phyloP scores from a whole-genome alignment of 2,329 filamentous ascomycete genomes.

The Microdochium paspali region DNA sequence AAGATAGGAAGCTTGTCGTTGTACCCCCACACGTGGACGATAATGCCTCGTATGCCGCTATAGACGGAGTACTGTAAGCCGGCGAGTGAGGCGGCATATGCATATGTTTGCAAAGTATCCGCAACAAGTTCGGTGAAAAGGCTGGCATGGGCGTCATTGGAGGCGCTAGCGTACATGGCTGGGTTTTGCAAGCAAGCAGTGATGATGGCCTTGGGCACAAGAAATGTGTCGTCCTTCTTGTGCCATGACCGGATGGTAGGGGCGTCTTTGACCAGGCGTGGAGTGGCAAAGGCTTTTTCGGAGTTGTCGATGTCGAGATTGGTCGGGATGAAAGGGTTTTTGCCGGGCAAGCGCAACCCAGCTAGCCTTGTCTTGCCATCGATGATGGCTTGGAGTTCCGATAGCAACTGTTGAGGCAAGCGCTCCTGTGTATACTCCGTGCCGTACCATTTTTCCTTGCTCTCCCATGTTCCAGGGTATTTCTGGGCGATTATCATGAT shows the following conservation, averaged over 20 bases:
- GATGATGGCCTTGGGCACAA: conserved; percentile 91
- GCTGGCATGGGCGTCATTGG: conserved; percentile 66
- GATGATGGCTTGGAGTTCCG: conserved; percentile 57
- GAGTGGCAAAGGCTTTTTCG: conserved; percentile 64
- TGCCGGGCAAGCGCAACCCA: conserved; percentile 77
- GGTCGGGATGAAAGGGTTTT: conserved; percentile 92
- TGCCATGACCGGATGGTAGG: conserved; percentile 77
- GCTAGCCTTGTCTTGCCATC: conserved; percentile 45
- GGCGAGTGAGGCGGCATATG: conserved; percentile 90
- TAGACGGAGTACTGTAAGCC: conserved; percentile 74
- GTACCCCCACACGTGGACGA: conserved; percentile 77
- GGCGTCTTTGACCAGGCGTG: conserved; percentile 69
- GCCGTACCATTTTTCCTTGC: conserved; percentile 95
- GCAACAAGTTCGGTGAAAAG: conserved; percentile 79
- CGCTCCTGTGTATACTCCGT: conserved; percentile 83
- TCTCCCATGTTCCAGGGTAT: conserved; percentile 74
- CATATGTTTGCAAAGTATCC: conserved; percentile 85
- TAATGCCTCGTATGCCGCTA: conserved; percentile 62
- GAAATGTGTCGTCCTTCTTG: conserved; percentile 98
- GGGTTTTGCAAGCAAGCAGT: conserved; percentile 74
- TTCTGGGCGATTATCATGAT: conserved; percentile 76
- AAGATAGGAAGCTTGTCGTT: conserved; percentile 93
- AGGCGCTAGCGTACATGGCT: conserved; percentile 65
- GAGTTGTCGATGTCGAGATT: conserved; percentile 93
- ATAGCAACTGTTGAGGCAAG: conserved; percentile 67